Evolutionary conservation across 805 yeast genomes (phyloP), one percentile per base, ranked within the genome.

Genomic region (Lachancea nothofagi): DNA sequence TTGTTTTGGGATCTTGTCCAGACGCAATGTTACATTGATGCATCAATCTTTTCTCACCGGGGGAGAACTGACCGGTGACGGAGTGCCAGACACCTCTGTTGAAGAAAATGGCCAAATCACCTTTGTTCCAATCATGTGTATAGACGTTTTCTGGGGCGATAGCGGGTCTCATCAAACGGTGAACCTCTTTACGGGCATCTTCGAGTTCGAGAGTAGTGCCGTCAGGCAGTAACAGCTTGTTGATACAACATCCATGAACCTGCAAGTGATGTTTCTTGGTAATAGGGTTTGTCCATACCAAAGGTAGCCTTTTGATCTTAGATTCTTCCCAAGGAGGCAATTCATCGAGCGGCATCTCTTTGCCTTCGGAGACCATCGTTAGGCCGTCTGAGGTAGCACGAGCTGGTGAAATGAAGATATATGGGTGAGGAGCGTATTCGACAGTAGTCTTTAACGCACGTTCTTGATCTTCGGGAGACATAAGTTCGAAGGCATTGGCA

Each of bases 21-120:
- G 86, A 76, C 15, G 96, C 95, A 59, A 87, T 83, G 65, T 87
- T 87, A 66, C 96, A 87, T 66, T 87, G 96, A 58, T 87, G 96
- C 94, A 87, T 86, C 56, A 87, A 69, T 62, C 96, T 75, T 53
- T 75, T 77, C 57, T 86, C 93, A 34, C 82, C 85, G 14, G 73
- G 72, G 14, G 75, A 79, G 64, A 87, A 81, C 62, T 86, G 95
- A 38, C 96, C 95, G 12, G 95, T 86, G 23, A 87, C 96, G 1
- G 90, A 78, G 59, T 87, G 96, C 83, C 90, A 83, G 8, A 87
- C 89, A 31, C 95, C 95, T 59, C 90, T 73, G 70, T 87, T 87
- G 65, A 71, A 86, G 70, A 87, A 87, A 41, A 87, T 79, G 25
- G 85, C 93, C 55, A 87, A 71, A 54, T 87, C 96, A 41, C 95